These are phyloP conservation scores for Solanum commersonii DNA, from an alignment of 257 asterid species.

Conservation along the genomic window DNA sequence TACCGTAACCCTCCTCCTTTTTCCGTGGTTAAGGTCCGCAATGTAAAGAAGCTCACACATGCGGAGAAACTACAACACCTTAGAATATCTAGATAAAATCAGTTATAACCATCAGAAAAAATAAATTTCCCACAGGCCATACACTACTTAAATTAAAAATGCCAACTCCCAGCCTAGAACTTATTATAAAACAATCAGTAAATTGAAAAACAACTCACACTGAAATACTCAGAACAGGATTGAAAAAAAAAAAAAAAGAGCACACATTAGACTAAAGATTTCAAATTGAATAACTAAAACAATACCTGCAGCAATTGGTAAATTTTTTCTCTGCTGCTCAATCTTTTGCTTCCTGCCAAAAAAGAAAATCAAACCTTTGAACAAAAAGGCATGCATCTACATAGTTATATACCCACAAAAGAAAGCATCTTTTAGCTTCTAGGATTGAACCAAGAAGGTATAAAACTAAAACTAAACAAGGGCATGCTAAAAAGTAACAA, in stretches of 20 bases:
- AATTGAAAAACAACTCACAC: background rate
- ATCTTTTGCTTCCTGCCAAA: conserved; percentile 51
- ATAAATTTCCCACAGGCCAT: background rate
- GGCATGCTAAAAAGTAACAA: background rate
- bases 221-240: background rate
- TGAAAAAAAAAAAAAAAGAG: background rate
- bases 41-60: background rate
- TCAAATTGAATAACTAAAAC: background rate
- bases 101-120: background rate
- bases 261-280: background rate
- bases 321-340: conserved; percentile 54
- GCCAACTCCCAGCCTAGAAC: background rate
- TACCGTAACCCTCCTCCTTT: background rate
- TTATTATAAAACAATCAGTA: background rate
- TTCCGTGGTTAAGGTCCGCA: background rate
- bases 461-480: background rate
- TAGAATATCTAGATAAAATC: background rate
- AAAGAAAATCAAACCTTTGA: background rate
- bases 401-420: background rate
- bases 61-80: background rate
- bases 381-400: background rate
- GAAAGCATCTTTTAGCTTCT: background rate
- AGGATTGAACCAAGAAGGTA: background rate
- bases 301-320: conserved; percentile 81
- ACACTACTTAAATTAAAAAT: background rate